Conservation (phyloP, 257 asterid genomes). For the Prunella vulgaris region DNA sequence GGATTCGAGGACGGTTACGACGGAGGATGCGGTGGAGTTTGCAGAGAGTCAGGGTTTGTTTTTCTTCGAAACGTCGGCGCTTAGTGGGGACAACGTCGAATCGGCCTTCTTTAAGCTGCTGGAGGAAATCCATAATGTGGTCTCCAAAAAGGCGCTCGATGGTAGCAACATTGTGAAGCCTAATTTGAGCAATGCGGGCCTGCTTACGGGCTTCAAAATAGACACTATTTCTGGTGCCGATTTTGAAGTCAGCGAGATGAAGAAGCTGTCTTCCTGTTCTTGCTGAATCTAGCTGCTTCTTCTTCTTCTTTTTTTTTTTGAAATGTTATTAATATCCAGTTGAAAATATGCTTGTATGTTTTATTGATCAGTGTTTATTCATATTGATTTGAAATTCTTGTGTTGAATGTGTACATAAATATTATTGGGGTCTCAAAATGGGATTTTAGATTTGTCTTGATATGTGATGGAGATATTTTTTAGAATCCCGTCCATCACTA, state of each 20-base stretch:
- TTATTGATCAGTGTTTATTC: not conserved
- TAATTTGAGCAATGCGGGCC: constrained; percentile 17
- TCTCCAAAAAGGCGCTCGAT: constrained; percentile 48
- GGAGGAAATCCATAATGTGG: constrained; percentile 42
- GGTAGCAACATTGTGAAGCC: constrained; percentile 29
- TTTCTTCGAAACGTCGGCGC: constrained; percentile 63
- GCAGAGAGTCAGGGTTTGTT: constrained; percentile 46
- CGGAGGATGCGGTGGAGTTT: constrained; percentile 58
- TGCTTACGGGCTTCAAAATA: constrained; percentile 46
- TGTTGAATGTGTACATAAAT: too few species aligned
- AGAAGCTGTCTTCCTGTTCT: constrained; percentile 64
- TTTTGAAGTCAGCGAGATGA: constrained; percentile 70
- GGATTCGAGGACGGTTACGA: constrained; percentile 46
- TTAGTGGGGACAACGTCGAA: constrained; percentile 59
- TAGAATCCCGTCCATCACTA: not conserved
- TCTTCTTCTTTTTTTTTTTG: not conserved
- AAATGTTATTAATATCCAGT: not conserved
- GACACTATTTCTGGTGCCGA: constrained; percentile 38
- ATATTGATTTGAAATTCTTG: not conserved
- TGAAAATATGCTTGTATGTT: not conserved
- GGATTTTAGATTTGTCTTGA: not conserved
- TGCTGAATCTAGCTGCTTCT: constrained; percentile 40
- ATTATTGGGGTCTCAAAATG: too few species aligned
- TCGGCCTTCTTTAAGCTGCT: constrained; percentile 49
- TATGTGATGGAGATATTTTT: not conserved